A percentile compares a stretch with the other conserved stretches of the same genome.
Evolutionary conservation across 2,329 filamentous ascomycete species (phyloP).

Genomic region (Beauveria sp.): DNA sequence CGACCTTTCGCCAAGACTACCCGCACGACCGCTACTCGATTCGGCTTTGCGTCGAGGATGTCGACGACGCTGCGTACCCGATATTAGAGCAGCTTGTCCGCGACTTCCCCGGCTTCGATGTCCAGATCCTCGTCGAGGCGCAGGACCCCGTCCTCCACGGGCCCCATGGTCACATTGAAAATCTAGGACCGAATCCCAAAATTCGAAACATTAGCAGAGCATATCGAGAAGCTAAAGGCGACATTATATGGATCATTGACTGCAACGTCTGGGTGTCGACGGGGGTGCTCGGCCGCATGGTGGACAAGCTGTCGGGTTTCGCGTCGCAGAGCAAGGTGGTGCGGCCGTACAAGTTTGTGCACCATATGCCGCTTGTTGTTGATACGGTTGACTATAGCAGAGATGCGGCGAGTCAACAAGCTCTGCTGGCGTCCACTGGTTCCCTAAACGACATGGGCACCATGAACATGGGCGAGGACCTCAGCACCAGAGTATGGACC

Average conservation of each 20-base stretch:
- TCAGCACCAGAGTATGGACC: slow-evolving; percentile 24
- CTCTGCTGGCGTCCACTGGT: slow-evolving; percentile 27
- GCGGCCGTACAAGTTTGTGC: slow-evolving; percentile 79
- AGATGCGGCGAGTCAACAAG: slow-evolving; percentile 16
- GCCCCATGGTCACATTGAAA: slow-evolving; percentile 38
- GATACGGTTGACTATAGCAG: slow-evolving; percentile 45
- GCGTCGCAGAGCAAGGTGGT: slow-evolving; percentile 38
- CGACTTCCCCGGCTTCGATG: slow-evolving; percentile 67
- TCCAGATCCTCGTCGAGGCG: slow-evolving; percentile 68
- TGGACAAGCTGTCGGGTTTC: slow-evolving; percentile 74
- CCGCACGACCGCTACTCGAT: slow-evolving; percentile 68
- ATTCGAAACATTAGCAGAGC: slow-evolving; percentile 93
- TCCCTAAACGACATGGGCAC: slow-evolving; percentile 18
- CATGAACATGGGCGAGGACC: slow-evolving; percentile 6
- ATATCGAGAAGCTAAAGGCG: slow-evolving; percentile 79
- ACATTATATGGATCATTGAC: slow-evolving; percentile 90
- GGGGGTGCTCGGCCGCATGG: slow-evolving; percentile 77
- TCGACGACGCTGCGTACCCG: slow-evolving; percentile 67
- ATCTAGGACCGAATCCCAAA: slow-evolving; percentile 93
- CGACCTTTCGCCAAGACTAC: slow-evolving; percentile 77
- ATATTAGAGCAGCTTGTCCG: slow-evolving; percentile 62
- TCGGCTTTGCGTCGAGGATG: slow-evolving; percentile 71
- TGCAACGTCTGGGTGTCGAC: slow-evolving; percentile 90
- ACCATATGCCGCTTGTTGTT: slow-evolving; percentile 85
- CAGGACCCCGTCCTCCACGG: slow-evolving; percentile 66